Evolutionary conservation across 2,329 filamentous ascomycete species (phyloP), one percentile per base, ranked within the genome.

Genomic region (Alternaria atra): DNA sequence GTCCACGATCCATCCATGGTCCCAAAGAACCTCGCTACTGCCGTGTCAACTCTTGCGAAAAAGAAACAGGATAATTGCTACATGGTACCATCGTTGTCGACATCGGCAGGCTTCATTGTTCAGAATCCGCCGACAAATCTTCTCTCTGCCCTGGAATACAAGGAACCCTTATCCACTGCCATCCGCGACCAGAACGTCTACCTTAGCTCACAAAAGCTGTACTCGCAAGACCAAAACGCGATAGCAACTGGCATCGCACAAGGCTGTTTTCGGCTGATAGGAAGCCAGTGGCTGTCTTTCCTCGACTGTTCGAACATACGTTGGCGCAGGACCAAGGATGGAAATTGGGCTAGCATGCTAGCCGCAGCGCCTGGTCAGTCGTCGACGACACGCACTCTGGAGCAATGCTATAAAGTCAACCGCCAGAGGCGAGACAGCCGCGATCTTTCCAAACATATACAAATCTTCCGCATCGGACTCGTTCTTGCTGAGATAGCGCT

Each of bases 391-490:
- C 57, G 65, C 9, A 58, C 60, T 4, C 42, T 75, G 25, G 62
- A 70, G 3, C 32, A 64, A 20, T 67, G 66, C 17, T 32, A 63
- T 15, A 25, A 47, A 39, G 43, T 55, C 1, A 64, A 68, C 27
- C 44, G 20, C 15, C 32, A 42, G 10, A 48, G 60, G 25, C 40
- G 63, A 29, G 60, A 61, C 12, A 37, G 25, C 3, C 61, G 64
- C 30, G 63, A 72, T 20, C 57, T 73, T 1, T 55, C 56, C 4
- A 70, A 66, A 27, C 70, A 72, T 27, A 55, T 64, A 2, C 71
- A 75, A 1, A 70, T 75, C 39, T 74, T 73, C 65, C 65, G 71
- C 40, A 65, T 73, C 29, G 71, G 73, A 5, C 66, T 75, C 8
- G 64, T 75, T 2, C 53, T 75, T 20, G 60, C 67, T 2, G 70